A percentile compares a stretch with the other conserved stretches of the same genome.
Conservation (phyloP, 1,139 yeast genomes). For the Kurtzmaniella quercitrusa region DNA sequence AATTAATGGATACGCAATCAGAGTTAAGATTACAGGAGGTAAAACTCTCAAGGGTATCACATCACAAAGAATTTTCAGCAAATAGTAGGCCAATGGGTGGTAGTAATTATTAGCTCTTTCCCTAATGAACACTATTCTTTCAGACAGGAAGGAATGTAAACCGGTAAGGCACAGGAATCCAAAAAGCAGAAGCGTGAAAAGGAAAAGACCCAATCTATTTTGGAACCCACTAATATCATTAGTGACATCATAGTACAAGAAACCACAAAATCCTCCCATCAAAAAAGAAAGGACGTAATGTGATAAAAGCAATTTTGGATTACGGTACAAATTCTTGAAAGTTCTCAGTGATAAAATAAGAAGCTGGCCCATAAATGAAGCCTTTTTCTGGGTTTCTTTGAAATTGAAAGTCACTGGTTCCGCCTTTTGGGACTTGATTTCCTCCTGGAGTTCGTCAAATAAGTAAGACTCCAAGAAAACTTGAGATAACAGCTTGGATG, state of each 20-base stretch:
- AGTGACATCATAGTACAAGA: slow-evolving; percentile 72
- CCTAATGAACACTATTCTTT: slow-evolving; percentile 81
- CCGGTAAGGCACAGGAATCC: slow-evolving; percentile 94
- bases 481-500: slow-evolving; percentile 22
- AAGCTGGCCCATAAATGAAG: slow-evolving; percentile 61
- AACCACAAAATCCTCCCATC: slow-evolving; percentile 83
- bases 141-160: slow-evolving; percentile 80
- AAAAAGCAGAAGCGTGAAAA: slow-evolving; percentile 82
- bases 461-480: slow-evolving; percentile 47
- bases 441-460: slow-evolving; percentile 45
- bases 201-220: slow-evolving; percentile 87
- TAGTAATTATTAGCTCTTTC: slow-evolving; percentile 95
- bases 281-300: slow-evolving; percentile 75
- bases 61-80: slow-evolving; percentile 84
- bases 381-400: slow-evolving; percentile 38
- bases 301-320: slow-evolving; percentile 78
- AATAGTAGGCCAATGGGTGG: slow-evolving; percentile 77
- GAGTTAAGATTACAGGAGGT: slow-evolving; percentile 81
- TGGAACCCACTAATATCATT: slow-evolving; percentile 96
- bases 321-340: slow-evolving; percentile 86
- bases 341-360: slow-evolving; percentile 75
- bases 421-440: slow-evolving; percentile 37
- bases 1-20: slow-evolving; percentile 86
- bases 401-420: slow-evolving; percentile 31
- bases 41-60: slow-evolving; percentile 82